Conservation (phyloP, 1,139 yeast genomes). For the Geotrichum aggregatum region DNA sequence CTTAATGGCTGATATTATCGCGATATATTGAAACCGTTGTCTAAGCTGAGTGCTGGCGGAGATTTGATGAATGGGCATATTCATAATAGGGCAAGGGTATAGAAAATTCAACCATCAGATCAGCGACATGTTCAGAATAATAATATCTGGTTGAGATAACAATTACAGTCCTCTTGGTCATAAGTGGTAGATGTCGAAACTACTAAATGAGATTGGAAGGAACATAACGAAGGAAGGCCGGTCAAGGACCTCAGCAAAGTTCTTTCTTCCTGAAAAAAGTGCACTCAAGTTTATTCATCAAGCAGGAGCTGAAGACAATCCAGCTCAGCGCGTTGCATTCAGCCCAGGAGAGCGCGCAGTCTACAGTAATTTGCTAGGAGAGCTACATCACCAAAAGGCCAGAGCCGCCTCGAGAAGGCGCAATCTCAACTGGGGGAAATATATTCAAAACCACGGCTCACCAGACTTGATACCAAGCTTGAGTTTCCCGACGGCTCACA, state of each 20-base stretch:
- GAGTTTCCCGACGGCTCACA: not conserved
- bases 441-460: conserved; percentile 10
- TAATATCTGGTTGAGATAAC: too few species aligned
- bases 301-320: conserved; percentile 11
- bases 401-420: not conserved
- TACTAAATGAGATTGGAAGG: too few species aligned
- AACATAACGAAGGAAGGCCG: too few species aligned
- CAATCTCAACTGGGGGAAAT: conserved; percentile 10
- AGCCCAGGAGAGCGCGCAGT: conserved; percentile 10
- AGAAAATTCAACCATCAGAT: not conserved
- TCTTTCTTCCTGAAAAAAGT: not conserved
- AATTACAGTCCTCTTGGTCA: too few species aligned
- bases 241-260: not conserved
- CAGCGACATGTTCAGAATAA: not conserved
- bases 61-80: not conserved
- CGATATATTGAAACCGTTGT: not conserved
- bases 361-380: conserved; percentile 4
- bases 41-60: not conserved
- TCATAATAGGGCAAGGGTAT: not conserved
- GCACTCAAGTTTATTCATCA: conserved; percentile 11
- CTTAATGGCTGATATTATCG: too few species aligned
- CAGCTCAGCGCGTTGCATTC: conserved; percentile 5
- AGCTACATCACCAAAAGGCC: not conserved
- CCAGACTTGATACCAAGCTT: conserved; percentile 6
- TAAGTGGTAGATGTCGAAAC: too few species aligned